Evolutionary conservation across 2,329 filamentous ascomycete species (phyloP), one percentile per base, ranked within the genome.

Genomic region (Diaporthe vaccinii): DNA sequence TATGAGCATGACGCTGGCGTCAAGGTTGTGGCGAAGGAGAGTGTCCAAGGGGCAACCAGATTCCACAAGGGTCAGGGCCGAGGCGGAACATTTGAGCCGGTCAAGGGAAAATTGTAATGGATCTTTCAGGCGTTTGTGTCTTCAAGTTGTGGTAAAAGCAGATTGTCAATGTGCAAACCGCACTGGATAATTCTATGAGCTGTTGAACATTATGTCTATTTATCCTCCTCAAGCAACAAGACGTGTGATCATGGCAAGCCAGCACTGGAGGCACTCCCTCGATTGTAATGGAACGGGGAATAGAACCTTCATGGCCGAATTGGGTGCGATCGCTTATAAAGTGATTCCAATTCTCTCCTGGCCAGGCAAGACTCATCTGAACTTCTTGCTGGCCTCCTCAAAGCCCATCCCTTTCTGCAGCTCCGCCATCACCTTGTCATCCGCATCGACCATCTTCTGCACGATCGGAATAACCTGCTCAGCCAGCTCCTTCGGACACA

Each of bases 1-100:
- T 83, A 83, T 76, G 89, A 90, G 77, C 89, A 85, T 78, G 82
- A 85, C 6, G 79, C 84, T 39, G 88, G 87, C 0, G 77, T 83
- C 2, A 80, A 80, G 46, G 84, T 88, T 1, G 79, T 90, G n/a
- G 77, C 78, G 22, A 78, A 77, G 20, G 88, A 90, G 80, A 85
- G 86, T 58, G 78, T 87, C 0, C 76, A 53, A 12, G 72, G 72
- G 7, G 72, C 72, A 22, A 2, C 49, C 9, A 74, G 34, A 17
- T 74, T 74, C 31, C 51, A 61, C 25, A 51, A 55, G 22, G 72
- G 72, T 2, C 34, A 70, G 12, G 72, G 62, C 9, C 36, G 72
- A 49, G 65, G 72, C 4, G 72, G 72, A 14, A 20, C 62, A 0
- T 74, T 74, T 15, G 28, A 61, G 2, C 8, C 15, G 59, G 14